Evolutionary conservation across 768 basidiomycete species (phyloP).

Genomic region (Candolleomyces efflorescens): DNA sequence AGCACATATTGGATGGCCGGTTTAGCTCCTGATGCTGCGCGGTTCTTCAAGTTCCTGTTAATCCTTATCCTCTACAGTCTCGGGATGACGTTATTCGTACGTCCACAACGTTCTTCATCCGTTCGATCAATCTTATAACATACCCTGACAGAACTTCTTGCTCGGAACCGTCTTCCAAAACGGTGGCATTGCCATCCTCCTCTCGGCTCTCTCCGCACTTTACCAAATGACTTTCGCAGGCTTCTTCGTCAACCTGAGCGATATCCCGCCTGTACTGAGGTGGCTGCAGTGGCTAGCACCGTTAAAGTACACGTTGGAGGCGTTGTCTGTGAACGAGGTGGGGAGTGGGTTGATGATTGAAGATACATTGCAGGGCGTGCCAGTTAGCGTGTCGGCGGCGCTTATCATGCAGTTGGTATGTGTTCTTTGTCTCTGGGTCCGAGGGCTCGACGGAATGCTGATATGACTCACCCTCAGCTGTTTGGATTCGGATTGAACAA

Average conservation of each 20-base stretch:
- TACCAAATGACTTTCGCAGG: slow-evolving; percentile 89
- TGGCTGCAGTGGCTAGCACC: slow-evolving; percentile 94
- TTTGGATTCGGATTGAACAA: slow-evolving; percentile 82
- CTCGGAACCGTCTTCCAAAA: slow-evolving; percentile 81
- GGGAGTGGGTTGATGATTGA: slow-evolving; percentile 81
- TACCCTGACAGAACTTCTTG: slow-evolving; percentile 69
- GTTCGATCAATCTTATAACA: neutral
- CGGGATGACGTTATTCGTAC: slow-evolving; percentile 80
- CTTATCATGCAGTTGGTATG: slow-evolving; percentile 83
- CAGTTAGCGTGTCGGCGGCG: slow-evolving; percentile 71
- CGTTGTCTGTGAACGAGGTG: slow-evolving; percentile 89
- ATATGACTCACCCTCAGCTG: slow-evolving; percentile 39
- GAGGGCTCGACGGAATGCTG: neutral
- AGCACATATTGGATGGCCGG: slow-evolving; percentile 98
- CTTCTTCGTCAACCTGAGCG: slow-evolving; percentile 84
- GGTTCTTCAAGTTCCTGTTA: slow-evolving; percentile 94
- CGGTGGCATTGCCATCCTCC: slow-evolving; percentile 85
- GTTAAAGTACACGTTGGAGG: slow-evolving; percentile 80
- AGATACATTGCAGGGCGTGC: slow-evolving; percentile 77
- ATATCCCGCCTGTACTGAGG: slow-evolving; percentile 85
- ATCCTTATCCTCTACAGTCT: slow-evolving; percentile 84
- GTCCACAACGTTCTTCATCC: slow-evolving; percentile 21
- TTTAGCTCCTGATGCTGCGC: slow-evolving; percentile 65
- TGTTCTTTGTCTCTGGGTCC: slow-evolving; percentile 9
- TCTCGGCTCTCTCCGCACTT: slow-evolving; percentile 71